Base-by-base conservation (phyloP, 2,329 filamentous ascomycete genomes). In the Hypocreales sp. region DNA sequence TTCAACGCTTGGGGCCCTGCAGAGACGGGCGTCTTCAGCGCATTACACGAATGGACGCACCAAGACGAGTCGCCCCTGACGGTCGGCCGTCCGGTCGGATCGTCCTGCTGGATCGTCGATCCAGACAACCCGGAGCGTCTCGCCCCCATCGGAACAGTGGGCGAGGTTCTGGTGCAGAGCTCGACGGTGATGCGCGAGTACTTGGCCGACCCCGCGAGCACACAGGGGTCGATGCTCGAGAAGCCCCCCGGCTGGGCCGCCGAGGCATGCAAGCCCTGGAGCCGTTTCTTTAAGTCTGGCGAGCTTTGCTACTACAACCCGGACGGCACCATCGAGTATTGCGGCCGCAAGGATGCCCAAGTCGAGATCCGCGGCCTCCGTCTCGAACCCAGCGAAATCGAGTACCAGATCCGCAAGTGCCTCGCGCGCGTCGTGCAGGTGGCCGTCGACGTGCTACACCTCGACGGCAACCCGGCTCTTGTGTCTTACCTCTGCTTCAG, bases 281-380 rank as follows among this genome's bases (percentile, higher is more conserved):
- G 17, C 8, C 27, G 30, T 3, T 22, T 36, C 7, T 40, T 39
- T 23, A 35, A 31, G 5, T 35, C 38, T 1, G 38, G 38, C 8
- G 39, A 41, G 15, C 16, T 41, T 8, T 33, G 30, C 6, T 31
- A 24, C 7, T 33, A 31, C 24, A 31, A 35, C 5, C 22, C 34
- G 2, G 27, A 31, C 16, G 39, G 39, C 5, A 31, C 29, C 3
- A 25, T 41, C 5, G 32, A 39, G 16, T 38, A 21, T 28, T 23
- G 2, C 27, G 35, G 22, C 11, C 26, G 26, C 9, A 23, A 24
- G 9, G 26, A 20, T 5, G 23, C 26, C 2, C 26, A 28, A n/a
- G 31, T 41, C 22, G 41, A 42, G 24, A 35, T 40, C 4, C 25
- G 39, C 13, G 39, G 39, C 4, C 26, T 31, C 8, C 32, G 39